Evolutionary conservation across 768 basidiomycete species (phyloP), one percentile per base, ranked within the genome.

Genomic region (Grammothele lineata): DNA sequence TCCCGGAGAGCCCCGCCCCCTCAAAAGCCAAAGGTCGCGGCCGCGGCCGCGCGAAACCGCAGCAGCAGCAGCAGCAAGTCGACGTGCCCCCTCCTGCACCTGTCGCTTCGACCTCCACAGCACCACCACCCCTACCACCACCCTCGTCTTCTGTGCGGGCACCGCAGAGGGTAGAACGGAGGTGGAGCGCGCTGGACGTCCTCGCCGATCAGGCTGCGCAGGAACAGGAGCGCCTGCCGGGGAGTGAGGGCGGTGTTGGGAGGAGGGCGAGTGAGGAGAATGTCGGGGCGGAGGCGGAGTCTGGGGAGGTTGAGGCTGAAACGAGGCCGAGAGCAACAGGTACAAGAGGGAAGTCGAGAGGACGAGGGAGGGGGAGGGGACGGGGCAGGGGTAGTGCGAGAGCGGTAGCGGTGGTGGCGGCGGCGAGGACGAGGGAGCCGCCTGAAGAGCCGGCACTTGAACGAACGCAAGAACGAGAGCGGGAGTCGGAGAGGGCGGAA

Each of bases 201-300:
- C 66, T 87, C 26, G 86, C 85, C 1, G 84, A 86, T 54, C 83
- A 87, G 59, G 83, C 86, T 3, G 81, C 81, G 15, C 58, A 59
- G 48, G 57, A 57, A 45, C 57, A 61, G 33, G 57, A 61, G 25
- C 40, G 57, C 30, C 39, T 54, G 45, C 60, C 60, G 10, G 40
- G 23, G 42, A 47, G 42, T n/a, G 40, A 42, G 9, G 19, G 46
- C 24, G 45, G 23, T 30, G 27, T 7, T 30, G 8, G 8, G 27
- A 7, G 14, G 8, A 51, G 50, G 24, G 50, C 27, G 50, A 45
- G 39, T 27, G 43, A 44, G 34, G 34, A 35, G 17, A 9, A 33
- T 5, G 39, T 18, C 14, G 47, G 17, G 19, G 38, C 10, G 47
- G 45, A 39, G 45, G 22, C 15, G 4, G 30, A 8, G 5, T 12